Evolutionary conservation across 108 stramenopile species (phyloP).

Genomic region (Mediolabrus comicus): DNA sequence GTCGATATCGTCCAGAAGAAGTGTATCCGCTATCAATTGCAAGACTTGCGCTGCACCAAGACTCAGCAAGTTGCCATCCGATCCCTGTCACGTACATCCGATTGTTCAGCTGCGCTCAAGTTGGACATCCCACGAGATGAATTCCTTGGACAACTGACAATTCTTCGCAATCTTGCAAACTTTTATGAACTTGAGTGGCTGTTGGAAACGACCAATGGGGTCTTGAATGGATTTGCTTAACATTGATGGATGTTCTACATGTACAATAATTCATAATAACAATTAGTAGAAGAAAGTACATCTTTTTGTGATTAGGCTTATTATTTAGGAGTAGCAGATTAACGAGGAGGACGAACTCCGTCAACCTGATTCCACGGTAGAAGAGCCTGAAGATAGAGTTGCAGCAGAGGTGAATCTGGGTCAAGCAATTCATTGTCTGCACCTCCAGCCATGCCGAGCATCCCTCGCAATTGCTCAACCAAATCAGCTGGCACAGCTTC

Average conservation of each 20-base stretch:
- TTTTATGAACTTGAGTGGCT: slow-evolving; percentile 72
- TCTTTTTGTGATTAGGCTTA: background rate
- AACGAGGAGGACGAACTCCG: slow-evolving; percentile 63
- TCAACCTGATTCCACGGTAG: slow-evolving; percentile 85
- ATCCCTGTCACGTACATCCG: slow-evolving; percentile 55
- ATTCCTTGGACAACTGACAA: slow-evolving; percentile 46
- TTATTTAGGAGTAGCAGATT: background rate
- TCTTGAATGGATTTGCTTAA: slow-evolving; percentile 40
- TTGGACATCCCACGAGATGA: slow-evolving; percentile 70
- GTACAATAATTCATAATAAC: background rate
- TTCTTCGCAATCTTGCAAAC: slow-evolving; percentile 64
- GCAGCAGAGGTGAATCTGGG: slow-evolving; percentile 77
- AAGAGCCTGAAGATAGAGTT: slow-evolving; percentile 71
- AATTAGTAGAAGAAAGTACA: background rate
- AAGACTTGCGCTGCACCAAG: slow-evolving; percentile 92
- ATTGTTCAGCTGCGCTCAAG: slow-evolving; percentile 67
- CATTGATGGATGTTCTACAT: background rate
- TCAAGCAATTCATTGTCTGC: slow-evolving; percentile 49
- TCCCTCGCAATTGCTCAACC: slow-evolving; percentile 1
- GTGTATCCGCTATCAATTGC: slow-evolving; percentile 84
- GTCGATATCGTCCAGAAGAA: slow-evolving; percentile 74
- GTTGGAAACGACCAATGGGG: slow-evolving; percentile 47
- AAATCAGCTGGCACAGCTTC: background rate
- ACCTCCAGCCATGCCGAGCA: slow-evolving; percentile 30
- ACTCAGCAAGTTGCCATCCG: slow-evolving; percentile 66